Conservation (phyloP, 106 monocot genomes). For the Acanthochlamys bracteata region DNA sequence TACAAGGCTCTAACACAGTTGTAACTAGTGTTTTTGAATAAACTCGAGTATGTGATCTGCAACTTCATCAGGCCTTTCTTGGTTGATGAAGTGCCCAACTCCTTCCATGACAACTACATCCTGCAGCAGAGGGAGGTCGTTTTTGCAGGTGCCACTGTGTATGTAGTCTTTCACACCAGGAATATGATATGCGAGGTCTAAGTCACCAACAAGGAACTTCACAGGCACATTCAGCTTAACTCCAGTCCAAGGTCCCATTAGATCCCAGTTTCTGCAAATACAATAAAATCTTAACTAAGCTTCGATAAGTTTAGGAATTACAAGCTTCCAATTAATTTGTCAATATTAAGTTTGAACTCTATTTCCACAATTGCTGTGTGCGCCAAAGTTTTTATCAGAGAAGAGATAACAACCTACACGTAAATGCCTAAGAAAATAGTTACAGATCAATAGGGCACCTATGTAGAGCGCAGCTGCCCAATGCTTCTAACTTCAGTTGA, state of each 20-base stretch:
- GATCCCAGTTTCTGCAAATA: slow-evolving; percentile 3
- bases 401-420: too few species aligned
- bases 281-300: not conserved
- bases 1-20: too few species aligned
- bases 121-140: slow-evolving; percentile 22
- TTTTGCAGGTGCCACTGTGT: slow-evolving; percentile 7
- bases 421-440: too few species aligned
- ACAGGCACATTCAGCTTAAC: not conserved
- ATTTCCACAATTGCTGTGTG: too few species aligned
- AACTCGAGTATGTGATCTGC: slow-evolving; percentile 19
- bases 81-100: slow-evolving; percentile 14
- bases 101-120: slow-evolving; percentile 30
- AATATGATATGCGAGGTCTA: not conserved
- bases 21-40: too few species aligned
- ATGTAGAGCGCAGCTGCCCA: too few species aligned
- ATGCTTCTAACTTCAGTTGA: too few species aligned
- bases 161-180: not conserved
- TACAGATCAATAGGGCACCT: too few species aligned
- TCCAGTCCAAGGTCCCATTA: slow-evolving; percentile 1
- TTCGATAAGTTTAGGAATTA: too few species aligned
- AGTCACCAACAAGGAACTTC: not conserved
- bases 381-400: too few species aligned
- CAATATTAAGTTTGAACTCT: too few species aligned
- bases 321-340: too few species aligned
- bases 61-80: slow-evolving; percentile 19